phyloP scores from a whole-genome alignment of 495 filamentous ascomycete species.

The Penicillium fimorum region DNA sequence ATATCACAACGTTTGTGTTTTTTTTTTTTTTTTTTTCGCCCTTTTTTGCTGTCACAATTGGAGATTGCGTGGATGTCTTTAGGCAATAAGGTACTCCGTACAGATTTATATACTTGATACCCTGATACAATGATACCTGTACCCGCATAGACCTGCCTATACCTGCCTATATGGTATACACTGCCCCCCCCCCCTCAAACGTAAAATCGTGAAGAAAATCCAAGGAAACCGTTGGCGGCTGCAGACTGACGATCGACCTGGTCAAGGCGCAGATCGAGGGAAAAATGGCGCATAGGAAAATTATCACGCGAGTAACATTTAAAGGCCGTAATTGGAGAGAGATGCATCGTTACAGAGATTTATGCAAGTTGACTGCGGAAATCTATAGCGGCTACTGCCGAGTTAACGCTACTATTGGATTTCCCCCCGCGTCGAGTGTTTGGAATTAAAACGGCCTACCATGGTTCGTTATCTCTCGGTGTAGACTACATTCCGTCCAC shows the following conservation, averaged over 20 bases:
- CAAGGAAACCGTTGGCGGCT: slow-evolving; percentile 19
- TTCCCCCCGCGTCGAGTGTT: slow-evolving; percentile 9
- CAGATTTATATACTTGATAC: background rate
- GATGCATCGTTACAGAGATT: background rate
- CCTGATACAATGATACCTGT: background rate
- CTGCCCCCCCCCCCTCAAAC: background rate
- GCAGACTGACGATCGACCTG: slow-evolving; percentile 24
- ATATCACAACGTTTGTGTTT: background rate
- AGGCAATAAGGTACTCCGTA: background rate
- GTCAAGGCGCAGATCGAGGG: slow-evolving; percentile 21
- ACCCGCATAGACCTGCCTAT: background rate
- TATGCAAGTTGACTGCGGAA: slow-evolving; percentile 16
- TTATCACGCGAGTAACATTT: slow-evolving; percentile 6
- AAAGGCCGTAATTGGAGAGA: slow-evolving; percentile 1
- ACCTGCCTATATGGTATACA: slow-evolving; percentile 2
- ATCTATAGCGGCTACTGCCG: slow-evolving; percentile 19
- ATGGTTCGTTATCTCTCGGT: slow-evolving; percentile 22
- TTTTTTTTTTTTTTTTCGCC: background rate
- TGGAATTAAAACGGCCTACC: slow-evolving; percentile 5
- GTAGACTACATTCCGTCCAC: too few species aligned
- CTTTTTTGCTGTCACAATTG: background rate
- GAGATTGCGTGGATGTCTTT: background rate
- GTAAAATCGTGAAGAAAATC: slow-evolving; percentile 9
- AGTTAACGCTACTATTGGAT: slow-evolving; percentile 1
- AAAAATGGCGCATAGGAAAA: slow-evolving; percentile 2